phyloP scores from a whole-genome alignment of 176 grass and related monocot genomes.

The Oryza australiensis region DNA sequence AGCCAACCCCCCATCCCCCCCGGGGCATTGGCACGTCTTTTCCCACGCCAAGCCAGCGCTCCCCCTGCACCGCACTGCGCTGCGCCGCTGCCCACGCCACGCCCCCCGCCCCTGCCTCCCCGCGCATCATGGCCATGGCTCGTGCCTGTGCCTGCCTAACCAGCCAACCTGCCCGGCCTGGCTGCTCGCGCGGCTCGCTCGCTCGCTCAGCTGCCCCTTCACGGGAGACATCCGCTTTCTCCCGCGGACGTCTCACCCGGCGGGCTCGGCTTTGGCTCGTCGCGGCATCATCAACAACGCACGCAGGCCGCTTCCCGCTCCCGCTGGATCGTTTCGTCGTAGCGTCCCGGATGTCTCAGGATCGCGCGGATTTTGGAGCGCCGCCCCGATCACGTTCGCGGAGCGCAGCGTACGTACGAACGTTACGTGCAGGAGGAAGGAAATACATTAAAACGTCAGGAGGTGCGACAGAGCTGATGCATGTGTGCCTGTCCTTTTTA shows the following conservation, averaged over 20 bases:
- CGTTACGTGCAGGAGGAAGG: background rate
- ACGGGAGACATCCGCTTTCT: constrained; percentile 42
- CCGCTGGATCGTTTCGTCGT: background rate
- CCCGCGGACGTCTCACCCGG: constrained; percentile 22
- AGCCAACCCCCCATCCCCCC: background rate
- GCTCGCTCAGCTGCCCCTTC: constrained; percentile 23
- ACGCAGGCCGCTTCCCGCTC: too few species aligned
- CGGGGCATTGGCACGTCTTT: constrained; percentile 35
- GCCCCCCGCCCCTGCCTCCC: background rate
- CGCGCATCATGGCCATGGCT: background rate
- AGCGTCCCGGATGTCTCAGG: background rate
- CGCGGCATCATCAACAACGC: background rate
- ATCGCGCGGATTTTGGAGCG: background rate
- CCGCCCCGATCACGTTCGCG: background rate
- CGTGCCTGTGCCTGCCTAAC: constrained; percentile 23
- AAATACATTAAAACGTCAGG: background rate
- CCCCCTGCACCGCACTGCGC: background rate
- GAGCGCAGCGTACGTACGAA: background rate
- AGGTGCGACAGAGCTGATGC: background rate
- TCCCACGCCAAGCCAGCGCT: constrained; percentile 28
- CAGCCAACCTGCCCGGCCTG: background rate
- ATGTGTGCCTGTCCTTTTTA: background rate
- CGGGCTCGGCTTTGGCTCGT: background rate
- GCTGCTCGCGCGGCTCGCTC: background rate
- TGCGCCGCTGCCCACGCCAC: background rate